These are phyloP conservation scores for Imleria badia DNA, from an alignment of 768 basidiomycete species.

Conservation along the genomic window DNA sequence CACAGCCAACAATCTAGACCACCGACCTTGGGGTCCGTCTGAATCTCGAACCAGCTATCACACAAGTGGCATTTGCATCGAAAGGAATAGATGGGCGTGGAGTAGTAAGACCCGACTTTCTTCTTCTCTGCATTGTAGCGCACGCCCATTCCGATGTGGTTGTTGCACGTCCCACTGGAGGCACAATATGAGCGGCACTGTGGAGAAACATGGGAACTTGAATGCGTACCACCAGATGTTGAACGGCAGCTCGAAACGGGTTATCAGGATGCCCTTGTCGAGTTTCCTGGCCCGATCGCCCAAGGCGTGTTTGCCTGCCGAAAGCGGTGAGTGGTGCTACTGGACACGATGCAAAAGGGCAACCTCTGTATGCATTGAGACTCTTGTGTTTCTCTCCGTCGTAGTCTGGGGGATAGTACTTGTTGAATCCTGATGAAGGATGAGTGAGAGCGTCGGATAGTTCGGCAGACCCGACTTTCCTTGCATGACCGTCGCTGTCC, in stretches of 20 bases:
- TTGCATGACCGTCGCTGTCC: constrained; percentile 38
- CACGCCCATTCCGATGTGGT: constrained; percentile 98
- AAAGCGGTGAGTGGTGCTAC: background rate
- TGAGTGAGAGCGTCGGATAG: constrained; percentile 3
- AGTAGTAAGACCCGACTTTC: constrained; percentile 93
- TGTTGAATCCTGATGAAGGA: constrained; percentile 58
- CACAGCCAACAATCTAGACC: background rate
- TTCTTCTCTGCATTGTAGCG: constrained; percentile 99
- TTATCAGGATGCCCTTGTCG: constrained; percentile 94
- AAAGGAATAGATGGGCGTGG: constrained; percentile 93
- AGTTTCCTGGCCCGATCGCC: constrained; percentile 93
- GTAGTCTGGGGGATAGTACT: constrained; percentile 78
- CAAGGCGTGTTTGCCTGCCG: constrained; percentile 86
- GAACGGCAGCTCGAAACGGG: constrained; percentile 93
- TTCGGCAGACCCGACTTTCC: constrained; percentile 28
- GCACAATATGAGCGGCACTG: background rate
- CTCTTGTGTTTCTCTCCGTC: constrained; percentile 70
- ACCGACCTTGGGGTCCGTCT: constrained; percentile 92
- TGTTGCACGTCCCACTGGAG: constrained; percentile 85
- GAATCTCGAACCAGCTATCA: constrained; percentile 95
- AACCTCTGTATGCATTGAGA: constrained; percentile 72
- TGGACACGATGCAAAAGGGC: background rate
- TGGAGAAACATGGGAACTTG: accelerated
- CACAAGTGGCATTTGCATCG: constrained; percentile 98
- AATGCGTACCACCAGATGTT: constrained; percentile 89